Evolutionary conservation across 2,329 filamentous ascomycete genomes (phyloP), one percentile per base, ranked within the genome.

Genomic region (Ceratocystis alfenasii): DNA sequence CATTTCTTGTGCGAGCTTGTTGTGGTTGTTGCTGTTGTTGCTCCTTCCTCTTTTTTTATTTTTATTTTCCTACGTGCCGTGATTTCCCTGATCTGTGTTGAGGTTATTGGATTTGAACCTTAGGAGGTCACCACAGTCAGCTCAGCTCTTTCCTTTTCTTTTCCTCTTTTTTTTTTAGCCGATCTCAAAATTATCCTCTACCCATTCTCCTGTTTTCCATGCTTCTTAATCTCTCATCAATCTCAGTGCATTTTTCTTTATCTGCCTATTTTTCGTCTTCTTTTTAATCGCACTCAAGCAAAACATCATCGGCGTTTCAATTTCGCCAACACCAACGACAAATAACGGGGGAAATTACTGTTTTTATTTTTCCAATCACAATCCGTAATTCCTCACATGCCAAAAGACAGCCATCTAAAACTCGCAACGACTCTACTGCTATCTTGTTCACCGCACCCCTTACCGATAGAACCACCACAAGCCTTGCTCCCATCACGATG

Each of bases 111-210:
- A 53, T 53, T 57, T 57, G 22, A 36, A 59, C 55, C n/a, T 12
- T 59, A 36, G 33, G 55, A 28, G 20, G 30, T 15, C 55, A 36
- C 55, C 55, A 30, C 17, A 28, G 55, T 20, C 55, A 30, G 36
- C 36, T 41, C 36, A 36, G 28, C 28, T 59, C 55, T 30, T 59
- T 59, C 55, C 55, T 59, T 59, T 36, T 30, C n/a, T 36, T 36
- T 8, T 36, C 2, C 10, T 28, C 15, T 25, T 6, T 20, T 28
- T 6, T 25, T 53, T 17, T 53, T 12, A 15, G 48, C 48, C 22
- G 3, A 53, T n/a, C 48, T 28, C 25, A 25, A 50, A 50, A 1
- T 28, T 28, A 4, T 28, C 25, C 8, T 50, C 48, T 25, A 15
- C 48, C 22, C 15, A 25, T 7, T 25, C n/a, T 48, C 46, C 20